Evolutionary conservation across 73 alveolate genomes (phyloP), one percentile per base, ranked within the genome.

Genomic region (Blepharisma stoltei): DNA sequence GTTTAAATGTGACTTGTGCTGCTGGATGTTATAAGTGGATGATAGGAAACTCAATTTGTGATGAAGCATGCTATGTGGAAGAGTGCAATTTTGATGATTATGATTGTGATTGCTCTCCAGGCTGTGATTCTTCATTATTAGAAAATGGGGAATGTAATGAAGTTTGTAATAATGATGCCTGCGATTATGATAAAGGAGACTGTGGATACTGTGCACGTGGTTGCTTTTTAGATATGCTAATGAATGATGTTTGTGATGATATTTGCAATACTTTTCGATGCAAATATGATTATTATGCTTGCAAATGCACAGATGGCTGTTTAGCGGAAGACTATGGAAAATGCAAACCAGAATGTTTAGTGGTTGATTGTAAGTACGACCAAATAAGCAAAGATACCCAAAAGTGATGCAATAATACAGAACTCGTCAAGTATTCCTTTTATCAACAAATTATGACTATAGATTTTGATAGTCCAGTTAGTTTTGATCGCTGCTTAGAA

Each of bases 181-280:
- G 73, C 5, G 73, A 38, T 5, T 60, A 38, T n/a, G 73, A 60
- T 60, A 20, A 20, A 14, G 48, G 45, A 60, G 45, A 60, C 2
- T 60, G 73, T 38, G 25, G 32, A n/a, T 60, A 18, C 5, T 60
- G 73, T 60, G 38, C 73, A 60, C 0, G 45, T 60, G 73, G 73
- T 14, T 60, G 73, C 23, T n/a, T 38, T 60, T 25, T 25, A 14
- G 23, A 25, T 60, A 60, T 60, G 73, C 23, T 60, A 4, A 8
- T 20, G 5, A 60, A 60, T 5, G 73, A 25, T 60, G 23, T 60
- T 20, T 60, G 73, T 25, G 46, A 60, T 60, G 49, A n/a, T 60
- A 38, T 9, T 20, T 60, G 73, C 23, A 60, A 60, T 20, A 1
- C 14, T 18, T 14, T 38, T 25, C 46, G 23, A 0, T 60, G 73